These are phyloP conservation scores for Mucor circinelloides DNA, from an alignment of 371 early-diverging fungal genomes.

Conservation along the genomic window DNA sequence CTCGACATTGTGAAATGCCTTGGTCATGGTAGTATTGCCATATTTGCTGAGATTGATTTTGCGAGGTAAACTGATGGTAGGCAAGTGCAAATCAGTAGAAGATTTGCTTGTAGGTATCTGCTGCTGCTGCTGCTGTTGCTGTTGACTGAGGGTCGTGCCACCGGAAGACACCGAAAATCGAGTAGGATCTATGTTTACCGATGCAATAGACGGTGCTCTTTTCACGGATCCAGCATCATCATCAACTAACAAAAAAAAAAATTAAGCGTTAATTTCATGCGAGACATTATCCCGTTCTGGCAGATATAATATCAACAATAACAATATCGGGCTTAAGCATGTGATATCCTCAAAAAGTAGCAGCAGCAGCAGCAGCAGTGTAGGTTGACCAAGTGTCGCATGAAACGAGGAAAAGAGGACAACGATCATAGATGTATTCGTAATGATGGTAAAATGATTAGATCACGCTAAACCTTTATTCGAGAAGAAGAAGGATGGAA, in stretches of 20 bases:
- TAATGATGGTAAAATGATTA: background rate
- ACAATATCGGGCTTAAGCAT: background rate
- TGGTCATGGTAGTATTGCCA: constrained; percentile 28
- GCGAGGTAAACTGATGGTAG: background rate
- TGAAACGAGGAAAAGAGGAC: background rate
- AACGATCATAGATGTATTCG: too few relatives aligned
- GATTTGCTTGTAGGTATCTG: background rate
- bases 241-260: background rate
- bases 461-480: constrained; percentile 9
- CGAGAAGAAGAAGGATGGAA: constrained; percentile 1
- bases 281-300: background rate
- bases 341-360: background rate
- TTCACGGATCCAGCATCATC: background rate
- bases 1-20: constrained; percentile 33
- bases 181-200: constrained; percentile 12
- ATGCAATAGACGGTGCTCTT: constrained; percentile 32
- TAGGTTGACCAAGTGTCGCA: too few relatives aligned
- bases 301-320: background rate
- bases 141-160: background rate
- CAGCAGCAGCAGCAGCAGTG: background rate
- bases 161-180: constrained; percentile 18
- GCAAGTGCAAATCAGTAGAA: background rate
- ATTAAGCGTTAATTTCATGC: background rate
- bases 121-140: background rate
- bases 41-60: constrained; percentile 20